phyloP scores from a whole-genome alignment of 495 filamentous ascomycete species.

The Aspergillus saccharolyticus region DNA sequence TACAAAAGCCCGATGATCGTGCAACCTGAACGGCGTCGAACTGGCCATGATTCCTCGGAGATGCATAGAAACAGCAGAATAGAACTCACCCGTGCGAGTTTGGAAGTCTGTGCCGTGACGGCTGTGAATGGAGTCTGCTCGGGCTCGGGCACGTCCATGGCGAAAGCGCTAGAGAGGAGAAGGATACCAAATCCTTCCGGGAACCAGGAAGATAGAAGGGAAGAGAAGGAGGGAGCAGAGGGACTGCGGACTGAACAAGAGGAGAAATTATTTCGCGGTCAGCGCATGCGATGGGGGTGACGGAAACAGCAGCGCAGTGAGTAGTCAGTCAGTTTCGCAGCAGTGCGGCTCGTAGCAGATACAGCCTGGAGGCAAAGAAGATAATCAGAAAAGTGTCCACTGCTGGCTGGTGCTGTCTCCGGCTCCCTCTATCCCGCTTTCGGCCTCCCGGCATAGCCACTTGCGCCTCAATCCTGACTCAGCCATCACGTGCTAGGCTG shows the following conservation, averaged over 20 bases:
- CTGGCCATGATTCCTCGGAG: no score
- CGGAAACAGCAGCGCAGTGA: background rate
- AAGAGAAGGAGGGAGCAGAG: slow-evolving; percentile 2
- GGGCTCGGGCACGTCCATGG: slow-evolving; percentile 75
- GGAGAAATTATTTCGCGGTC: background rate
- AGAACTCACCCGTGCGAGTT: slow-evolving; percentile 58
- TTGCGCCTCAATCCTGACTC: slow-evolving; percentile 8
- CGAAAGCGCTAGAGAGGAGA: slow-evolving; percentile 12
- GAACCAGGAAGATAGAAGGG: background rate
- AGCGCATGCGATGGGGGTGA: slow-evolving; percentile 1
- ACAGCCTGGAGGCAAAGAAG: background rate
- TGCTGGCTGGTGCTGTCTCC: slow-evolving; percentile 12
- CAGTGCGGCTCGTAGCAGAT: background rate
- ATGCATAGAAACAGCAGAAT: slow-evolving; percentile 1
- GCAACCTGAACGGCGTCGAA: background rate
- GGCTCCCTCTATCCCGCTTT: slow-evolving; percentile 14
- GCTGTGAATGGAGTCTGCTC: slow-evolving; percentile 80
- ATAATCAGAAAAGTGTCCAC: slow-evolving; percentile 38
- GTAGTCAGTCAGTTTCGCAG: slow-evolving; percentile 2
- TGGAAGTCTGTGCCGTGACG: slow-evolving; percentile 77
- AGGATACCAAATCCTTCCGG: background rate
- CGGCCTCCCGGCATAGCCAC: slow-evolving; percentile 17
- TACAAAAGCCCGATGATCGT: background rate
- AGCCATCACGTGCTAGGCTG: background rate
- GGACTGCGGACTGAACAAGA: background rate